Conservation (phyloP, 2,329 filamentous ascomycete genomes). For the Keithomyces neogunnii region DNA sequence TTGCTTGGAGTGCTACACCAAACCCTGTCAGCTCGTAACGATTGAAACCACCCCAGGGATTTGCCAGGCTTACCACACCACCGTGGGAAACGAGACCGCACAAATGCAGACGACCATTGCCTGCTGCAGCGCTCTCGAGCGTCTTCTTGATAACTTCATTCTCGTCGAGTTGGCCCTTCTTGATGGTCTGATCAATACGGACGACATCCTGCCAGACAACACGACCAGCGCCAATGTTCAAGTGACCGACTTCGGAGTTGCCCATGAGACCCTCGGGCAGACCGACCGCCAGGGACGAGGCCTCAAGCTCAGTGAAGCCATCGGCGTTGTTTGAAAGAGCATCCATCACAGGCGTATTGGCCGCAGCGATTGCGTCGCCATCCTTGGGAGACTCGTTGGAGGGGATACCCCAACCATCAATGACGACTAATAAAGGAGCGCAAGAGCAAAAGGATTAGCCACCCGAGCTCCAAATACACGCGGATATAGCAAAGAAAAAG, state of each 20-base stretch:
- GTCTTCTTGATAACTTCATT: slow-evolving; percentile 69
- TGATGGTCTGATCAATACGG: slow-evolving; percentile 87
- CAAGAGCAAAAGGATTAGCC: slow-evolving; percentile 50
- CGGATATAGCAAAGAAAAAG: slow-evolving; percentile 43
- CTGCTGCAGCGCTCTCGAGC: slow-evolving; percentile 72
- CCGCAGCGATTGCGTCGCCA: slow-evolving; percentile 91
- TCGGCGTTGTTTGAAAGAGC: slow-evolving; percentile 73
- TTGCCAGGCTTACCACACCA: slow-evolving; percentile 57
- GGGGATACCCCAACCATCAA: slow-evolving; percentile 96
- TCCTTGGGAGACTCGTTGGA: slow-evolving; percentile 71
- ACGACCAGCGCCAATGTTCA: slow-evolving; percentile 96
- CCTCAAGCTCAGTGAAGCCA: slow-evolving; percentile 88
- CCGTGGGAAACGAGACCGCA: slow-evolving; percentile 90
- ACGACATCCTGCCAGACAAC: slow-evolving; percentile 99
- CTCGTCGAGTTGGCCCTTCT: slow-evolving; percentile 70
- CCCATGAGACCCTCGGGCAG: slow-evolving; percentile 97
- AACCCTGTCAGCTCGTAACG: background rate
- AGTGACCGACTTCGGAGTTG: slow-evolving; percentile 95
- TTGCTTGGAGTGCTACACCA: slow-evolving; percentile 75
- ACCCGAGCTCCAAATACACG: slow-evolving; percentile 47
- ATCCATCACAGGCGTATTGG: slow-evolving; percentile 93
- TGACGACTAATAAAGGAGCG: slow-evolving; percentile 65
- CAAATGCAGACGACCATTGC: slow-evolving; percentile 87
- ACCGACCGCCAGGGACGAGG: slow-evolving; percentile 90
- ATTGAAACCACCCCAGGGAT: background rate